Evolutionary conservation across 306 rosid species (phyloP).

Genomic region (Abrus pulchellus): DNA sequence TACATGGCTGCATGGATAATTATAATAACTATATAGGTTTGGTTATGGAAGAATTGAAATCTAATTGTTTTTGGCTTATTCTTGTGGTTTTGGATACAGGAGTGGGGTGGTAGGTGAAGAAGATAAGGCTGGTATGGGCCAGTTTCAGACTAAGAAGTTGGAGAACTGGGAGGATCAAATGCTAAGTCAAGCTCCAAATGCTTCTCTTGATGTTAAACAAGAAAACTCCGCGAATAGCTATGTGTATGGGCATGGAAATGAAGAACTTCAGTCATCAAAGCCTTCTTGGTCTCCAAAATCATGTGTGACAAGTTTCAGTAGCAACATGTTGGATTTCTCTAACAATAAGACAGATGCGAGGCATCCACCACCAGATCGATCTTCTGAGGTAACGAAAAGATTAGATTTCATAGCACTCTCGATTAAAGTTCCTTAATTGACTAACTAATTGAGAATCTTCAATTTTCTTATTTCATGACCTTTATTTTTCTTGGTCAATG

Average conservation of each 20-base stretch:
- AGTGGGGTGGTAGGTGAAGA: constrained; percentile 77
- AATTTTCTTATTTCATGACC: not conserved
- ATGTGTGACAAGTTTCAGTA: constrained; percentile 79
- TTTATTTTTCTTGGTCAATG: constrained; percentile 34
- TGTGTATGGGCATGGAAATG: constrained; percentile 64
- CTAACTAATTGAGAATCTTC: constrained; percentile 18
- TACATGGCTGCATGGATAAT: constrained; percentile 20
- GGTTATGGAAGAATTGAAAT: constrained; percentile 10
- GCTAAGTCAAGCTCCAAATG: constrained; percentile 55
- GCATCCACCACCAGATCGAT: constrained; percentile 70
- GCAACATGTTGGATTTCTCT: constrained; percentile 88
- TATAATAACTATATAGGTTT: not conserved
- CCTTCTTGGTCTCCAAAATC: constrained; percentile 80
- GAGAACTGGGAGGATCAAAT: constrained; percentile 80
- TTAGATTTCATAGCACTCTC: constrained; percentile 25
- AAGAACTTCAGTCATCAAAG: constrained; percentile 59
- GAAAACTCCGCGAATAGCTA: constrained; percentile 62
- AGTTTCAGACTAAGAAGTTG: constrained; percentile 64
- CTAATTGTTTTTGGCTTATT: not conserved
- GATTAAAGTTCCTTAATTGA: not conserved
- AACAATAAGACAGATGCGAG: constrained; percentile 59
- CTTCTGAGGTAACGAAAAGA: constrained; percentile 74
- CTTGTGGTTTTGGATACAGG: constrained; percentile 55
- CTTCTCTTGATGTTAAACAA: constrained; percentile 71
- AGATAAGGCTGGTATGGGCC: constrained; percentile 63